Evolutionary conservation across 371 early-diverging fungal genomes (phyloP).

Genomic region (Mucor ambiguus): DNA sequence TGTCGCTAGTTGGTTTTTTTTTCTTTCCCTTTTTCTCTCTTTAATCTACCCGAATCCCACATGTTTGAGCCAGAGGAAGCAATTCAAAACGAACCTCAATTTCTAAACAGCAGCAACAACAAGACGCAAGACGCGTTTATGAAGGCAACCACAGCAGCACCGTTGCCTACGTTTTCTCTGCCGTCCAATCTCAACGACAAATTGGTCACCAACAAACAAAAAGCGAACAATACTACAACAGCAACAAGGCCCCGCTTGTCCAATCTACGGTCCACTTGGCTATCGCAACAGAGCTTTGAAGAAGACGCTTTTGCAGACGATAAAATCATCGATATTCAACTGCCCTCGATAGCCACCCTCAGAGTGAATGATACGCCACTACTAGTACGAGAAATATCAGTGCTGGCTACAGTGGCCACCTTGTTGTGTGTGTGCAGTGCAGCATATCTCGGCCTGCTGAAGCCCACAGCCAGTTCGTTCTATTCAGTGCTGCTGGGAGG

Average conservation of each 20-base stretch:
- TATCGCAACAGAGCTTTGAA: conserved; percentile 20
- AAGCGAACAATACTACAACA: not conserved
- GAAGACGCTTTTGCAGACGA: conserved; percentile 12
- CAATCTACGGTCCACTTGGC: conserved; percentile 33
- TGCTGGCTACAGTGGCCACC: not conserved
- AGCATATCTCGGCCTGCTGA: not conserved
- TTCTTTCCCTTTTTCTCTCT: not conserved
- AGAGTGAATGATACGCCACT: not conserved
- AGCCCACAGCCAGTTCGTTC: not conserved
- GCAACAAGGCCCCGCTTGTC: conserved; percentile 27
- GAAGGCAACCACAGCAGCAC: not conserved
- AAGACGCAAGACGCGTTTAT: conserved; percentile 11
- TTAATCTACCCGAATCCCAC: not conserved
- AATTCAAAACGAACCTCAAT: not conserved
- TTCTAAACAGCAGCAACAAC: not conserved
- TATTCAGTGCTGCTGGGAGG: not conserved
- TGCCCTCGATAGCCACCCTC: conserved; percentile 3
- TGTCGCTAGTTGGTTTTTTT: not conserved
- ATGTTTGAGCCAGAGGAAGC: conserved; percentile 4
- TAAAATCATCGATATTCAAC: conserved; percentile 12
- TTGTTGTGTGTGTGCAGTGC: not conserved
- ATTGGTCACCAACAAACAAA: conserved; percentile 2
- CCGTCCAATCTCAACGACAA: conserved; percentile 14
- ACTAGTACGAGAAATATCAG: not conserved
- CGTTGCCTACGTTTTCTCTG: conserved; percentile 14